Conservation (phyloP, 768 basidiomycete genomes). For the Psilocybe sp. region DNA sequence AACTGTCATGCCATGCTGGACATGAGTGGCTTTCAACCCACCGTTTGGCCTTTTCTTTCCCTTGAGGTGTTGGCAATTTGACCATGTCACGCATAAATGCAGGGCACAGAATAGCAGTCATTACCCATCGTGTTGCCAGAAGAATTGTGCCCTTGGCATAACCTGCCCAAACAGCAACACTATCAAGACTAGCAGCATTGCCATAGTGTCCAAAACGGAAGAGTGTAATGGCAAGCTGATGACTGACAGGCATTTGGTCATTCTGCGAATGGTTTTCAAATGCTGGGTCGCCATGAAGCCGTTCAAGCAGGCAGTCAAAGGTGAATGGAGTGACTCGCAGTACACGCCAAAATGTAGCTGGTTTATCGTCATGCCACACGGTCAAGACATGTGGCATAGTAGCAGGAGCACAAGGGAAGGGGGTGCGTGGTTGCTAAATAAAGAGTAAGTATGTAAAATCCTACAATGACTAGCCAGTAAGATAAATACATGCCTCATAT, state of each 20-base stretch:
- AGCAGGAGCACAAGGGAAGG: no score
- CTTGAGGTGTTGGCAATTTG: constrained; percentile 20
- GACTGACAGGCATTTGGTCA: constrained; percentile 9
- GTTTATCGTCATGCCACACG: no score
- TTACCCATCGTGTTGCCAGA: constrained; percentile 17
- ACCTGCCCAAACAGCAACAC: constrained; percentile 36
- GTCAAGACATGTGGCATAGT: no score
- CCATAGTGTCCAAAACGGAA: constrained; percentile 37
- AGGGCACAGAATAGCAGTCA: constrained; percentile 26
- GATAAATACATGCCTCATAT: no score
- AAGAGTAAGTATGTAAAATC: no score
- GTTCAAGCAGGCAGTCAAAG: constrained; percentile 28
- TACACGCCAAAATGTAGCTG: no score
- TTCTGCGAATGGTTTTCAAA: constrained; percentile 6
- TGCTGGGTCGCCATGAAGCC: constrained; percentile 3
- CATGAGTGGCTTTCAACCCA: constrained; percentile 34
- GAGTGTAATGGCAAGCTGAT: constrained; percentile 34
- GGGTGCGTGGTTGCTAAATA: no score
- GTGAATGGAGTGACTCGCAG: constrained; percentile 28
- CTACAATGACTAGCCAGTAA: no score
- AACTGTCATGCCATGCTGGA: constrained; percentile 31
- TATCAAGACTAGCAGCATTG: constrained; percentile 29
- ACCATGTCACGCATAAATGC: constrained; percentile 24
- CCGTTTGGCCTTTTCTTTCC: constrained; percentile 33
- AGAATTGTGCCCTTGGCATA: constrained; percentile 27